phyloP scores from a whole-genome alignment of 2,329 filamentous ascomycete genomes.

The Aspergillus sp. region DNA sequence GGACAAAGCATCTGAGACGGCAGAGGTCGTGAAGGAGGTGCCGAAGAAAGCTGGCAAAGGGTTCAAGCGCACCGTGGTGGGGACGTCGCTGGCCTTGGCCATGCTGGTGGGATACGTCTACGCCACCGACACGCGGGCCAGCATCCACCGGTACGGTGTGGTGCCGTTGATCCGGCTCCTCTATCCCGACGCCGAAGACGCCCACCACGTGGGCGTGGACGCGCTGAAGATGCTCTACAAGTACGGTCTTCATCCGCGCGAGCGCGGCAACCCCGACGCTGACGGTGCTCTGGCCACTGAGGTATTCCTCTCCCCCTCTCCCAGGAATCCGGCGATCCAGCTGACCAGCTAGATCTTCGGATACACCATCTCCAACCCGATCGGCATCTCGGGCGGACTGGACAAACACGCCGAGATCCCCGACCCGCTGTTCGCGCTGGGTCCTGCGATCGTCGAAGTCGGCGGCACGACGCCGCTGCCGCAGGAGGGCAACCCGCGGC shows the following conservation, averaged over 20 bases:
- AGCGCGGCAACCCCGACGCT: slow-evolving; percentile 63
- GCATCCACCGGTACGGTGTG: slow-evolving; percentile 64
- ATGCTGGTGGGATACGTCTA: slow-evolving; percentile 60
- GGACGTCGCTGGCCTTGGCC: slow-evolving; percentile 53
- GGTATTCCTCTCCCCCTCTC: slow-evolving; percentile 22
- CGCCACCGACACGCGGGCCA: slow-evolving; percentile 70
- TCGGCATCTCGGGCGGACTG: slow-evolving; percentile 91
- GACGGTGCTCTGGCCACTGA: slow-evolving; percentile 55
- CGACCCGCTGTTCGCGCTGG: slow-evolving; percentile 77
- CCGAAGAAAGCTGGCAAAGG: slow-evolving; percentile 29
- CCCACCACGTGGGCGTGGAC: slow-evolving; percentile 76
- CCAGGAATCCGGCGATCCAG: no score
- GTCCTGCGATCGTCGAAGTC: slow-evolving; percentile 84
- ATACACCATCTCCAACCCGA: slow-evolving; percentile 73
- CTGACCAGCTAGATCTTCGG: slow-evolving; percentile 63
- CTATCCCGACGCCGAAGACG: slow-evolving; percentile 66
- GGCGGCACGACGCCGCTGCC: slow-evolving; percentile 86
- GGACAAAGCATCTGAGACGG: slow-evolving; percentile 12
- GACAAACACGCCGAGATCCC: slow-evolving; percentile 93
- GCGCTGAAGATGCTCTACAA: slow-evolving; percentile 70
- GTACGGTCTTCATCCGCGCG: slow-evolving; percentile 75
- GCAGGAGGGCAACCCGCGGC: slow-evolving; percentile 82
- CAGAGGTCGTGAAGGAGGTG: slow-evolving; percentile 20
- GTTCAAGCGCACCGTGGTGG: slow-evolving; percentile 33
- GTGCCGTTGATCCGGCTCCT: slow-evolving; percentile 45